phyloP scores from a whole-genome alignment of 2,329 filamentous ascomycete genomes.

The Dactylellina parvicollis region DNA sequence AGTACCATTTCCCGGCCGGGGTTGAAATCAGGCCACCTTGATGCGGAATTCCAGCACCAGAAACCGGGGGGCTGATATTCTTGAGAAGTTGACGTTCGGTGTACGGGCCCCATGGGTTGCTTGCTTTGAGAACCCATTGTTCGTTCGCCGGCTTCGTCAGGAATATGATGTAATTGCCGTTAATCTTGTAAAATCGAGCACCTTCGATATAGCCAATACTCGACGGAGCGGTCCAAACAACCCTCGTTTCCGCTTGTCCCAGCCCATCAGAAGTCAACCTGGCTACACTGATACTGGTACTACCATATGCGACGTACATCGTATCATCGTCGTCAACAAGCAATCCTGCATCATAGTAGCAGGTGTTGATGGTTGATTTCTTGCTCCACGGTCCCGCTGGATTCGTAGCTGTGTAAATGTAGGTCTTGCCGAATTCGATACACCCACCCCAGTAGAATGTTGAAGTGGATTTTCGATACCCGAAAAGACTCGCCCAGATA shows the following conservation, averaged over 20 bases:
- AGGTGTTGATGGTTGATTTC: constrained; percentile 61
- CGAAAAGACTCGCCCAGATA: constrained; percentile 68
- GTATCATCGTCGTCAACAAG: constrained; percentile 70
- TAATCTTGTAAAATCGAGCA: constrained; percentile 68
- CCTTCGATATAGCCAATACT: constrained; percentile 64
- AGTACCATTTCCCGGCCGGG: constrained; percentile 68
- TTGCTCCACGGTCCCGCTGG: constrained; percentile 64
- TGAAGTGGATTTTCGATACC: constrained; percentile 65
- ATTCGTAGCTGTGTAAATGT: constrained; percentile 66
- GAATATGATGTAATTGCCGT: constrained; percentile 69
- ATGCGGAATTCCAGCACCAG: constrained; percentile 65
- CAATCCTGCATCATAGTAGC: constrained; percentile 70
- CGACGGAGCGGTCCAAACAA: constrained; percentile 62
- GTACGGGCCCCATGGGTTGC: constrained; percentile 68
- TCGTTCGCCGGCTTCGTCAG: constrained; percentile 64
- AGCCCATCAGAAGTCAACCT: constrained; percentile 66
- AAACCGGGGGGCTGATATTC: constrained; percentile 63
- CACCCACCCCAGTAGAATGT: constrained; percentile 71
- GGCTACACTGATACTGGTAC: constrained; percentile 65
- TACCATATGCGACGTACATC: constrained; percentile 70
- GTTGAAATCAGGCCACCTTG: constrained; percentile 70
- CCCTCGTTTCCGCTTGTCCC: constrained; percentile 63
- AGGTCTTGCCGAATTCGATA: constrained; percentile 66
- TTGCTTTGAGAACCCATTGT: constrained; percentile 66
- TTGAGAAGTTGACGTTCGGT: constrained; percentile 63